Evolutionary conservation across 805 yeast species (phyloP).

Genomic region (Kockiozyma suomiensis): DNA sequence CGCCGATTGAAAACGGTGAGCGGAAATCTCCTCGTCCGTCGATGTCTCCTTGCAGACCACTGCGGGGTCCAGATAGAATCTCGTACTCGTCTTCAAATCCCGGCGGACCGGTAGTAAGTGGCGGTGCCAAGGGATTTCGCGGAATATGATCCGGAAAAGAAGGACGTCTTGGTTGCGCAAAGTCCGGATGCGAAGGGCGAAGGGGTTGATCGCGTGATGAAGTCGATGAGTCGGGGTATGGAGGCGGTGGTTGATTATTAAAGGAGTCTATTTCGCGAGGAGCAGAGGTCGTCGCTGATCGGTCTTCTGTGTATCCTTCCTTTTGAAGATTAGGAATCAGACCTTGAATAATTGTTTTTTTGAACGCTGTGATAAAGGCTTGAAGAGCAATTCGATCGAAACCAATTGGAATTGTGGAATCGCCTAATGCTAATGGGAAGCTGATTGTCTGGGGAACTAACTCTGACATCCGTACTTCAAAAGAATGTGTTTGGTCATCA

Average conservation of each 20-base stretch:
- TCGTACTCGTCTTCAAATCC: conserved; percentile 51
- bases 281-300: background rate
- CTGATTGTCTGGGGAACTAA: background rate
- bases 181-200: conserved; percentile 8
- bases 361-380: conserved; percentile 14
- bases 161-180: background rate
- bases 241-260: conserved; percentile 29
- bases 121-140: conserved; percentile 26
- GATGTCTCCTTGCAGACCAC: background rate
- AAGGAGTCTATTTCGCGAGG: conserved; percentile 25
- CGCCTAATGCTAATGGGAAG: conserved; percentile 6
- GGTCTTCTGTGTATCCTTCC: conserved; percentile 23
- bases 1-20: conserved; percentile 42
- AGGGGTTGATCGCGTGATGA: background rate
- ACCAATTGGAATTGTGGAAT: background rate
- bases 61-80: conserved; percentile 29
- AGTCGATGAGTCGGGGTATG: conserved; percentile 18
- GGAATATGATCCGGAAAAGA: background rate
- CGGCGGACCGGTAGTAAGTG: conserved; percentile 43
- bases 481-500: conserved; percentile 18
- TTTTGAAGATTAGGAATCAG: conserved; percentile 24
- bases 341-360: conserved; percentile 15
- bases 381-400: conserved; percentile 2
- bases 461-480: conserved; percentile 20
- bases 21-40: conserved; percentile 14